These are phyloP conservation scores for Cucurbita pepo DNA, from an alignment of 306 rosid species.

Conservation along the genomic window DNA sequence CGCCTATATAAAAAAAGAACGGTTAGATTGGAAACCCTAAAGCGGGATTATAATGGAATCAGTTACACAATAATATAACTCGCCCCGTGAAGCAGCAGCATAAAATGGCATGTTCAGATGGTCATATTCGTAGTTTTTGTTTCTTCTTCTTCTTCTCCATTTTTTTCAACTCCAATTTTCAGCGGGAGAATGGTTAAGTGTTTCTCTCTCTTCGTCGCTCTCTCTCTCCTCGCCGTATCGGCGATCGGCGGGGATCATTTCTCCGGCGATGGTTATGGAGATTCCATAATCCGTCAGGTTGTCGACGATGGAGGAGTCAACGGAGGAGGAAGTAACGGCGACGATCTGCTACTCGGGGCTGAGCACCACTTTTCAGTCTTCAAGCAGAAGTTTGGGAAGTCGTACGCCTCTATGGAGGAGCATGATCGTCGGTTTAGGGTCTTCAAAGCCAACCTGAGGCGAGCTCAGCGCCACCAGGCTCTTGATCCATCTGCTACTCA, in stretches of 20 bases:
- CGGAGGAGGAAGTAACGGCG: conserved; percentile 1
- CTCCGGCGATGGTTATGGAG: conserved; percentile 10
- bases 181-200: conserved; percentile 18
- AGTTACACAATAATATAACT: neutral
- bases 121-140: neutral
- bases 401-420: conserved; percentile 47
- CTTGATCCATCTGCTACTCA: conserved; percentile 75
- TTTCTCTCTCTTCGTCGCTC: conserved; percentile 5
- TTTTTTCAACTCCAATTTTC: neutral
- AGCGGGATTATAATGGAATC: neutral
- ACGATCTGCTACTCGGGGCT: conserved; percentile 27
- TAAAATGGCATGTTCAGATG: neutral
- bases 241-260: neutral
- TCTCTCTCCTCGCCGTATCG: conserved; percentile 26
- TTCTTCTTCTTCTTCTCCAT: neutral
- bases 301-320: conserved; percentile 21
- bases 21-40: neutral
- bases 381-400: conserved; percentile 47
- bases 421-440: conserved; percentile 53
- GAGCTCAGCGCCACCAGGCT: conserved; percentile 57
- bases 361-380: conserved; percentile 66
- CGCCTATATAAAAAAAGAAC: neutral
- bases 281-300: conserved; percentile 55
- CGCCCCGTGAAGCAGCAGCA: neutral
- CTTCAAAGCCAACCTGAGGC: conserved; percentile 50